Evolutionary conservation across 2,329 filamentous ascomycete species (phyloP).

Genomic region (Atkinsonella hypoxylon): DNA sequence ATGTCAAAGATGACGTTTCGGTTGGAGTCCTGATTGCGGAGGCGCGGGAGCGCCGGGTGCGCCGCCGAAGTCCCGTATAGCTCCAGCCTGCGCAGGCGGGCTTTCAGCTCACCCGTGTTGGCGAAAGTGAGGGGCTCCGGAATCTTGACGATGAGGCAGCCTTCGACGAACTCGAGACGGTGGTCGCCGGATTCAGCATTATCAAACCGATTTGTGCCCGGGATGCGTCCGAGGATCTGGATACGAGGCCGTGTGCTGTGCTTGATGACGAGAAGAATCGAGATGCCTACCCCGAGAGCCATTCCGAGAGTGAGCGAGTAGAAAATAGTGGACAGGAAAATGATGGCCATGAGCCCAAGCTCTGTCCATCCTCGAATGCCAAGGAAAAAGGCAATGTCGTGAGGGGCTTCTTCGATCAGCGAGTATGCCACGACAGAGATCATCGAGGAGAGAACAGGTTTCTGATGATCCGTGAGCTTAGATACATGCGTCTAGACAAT

Average conservation of each 20-base stretch:
- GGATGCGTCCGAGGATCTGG: slow-evolving; percentile 85
- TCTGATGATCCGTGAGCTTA: slow-evolving; percentile 37
- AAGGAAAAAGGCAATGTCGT: slow-evolving; percentile 84
- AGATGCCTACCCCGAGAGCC: slow-evolving; percentile 84
- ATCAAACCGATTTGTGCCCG: slow-evolving; percentile 71
- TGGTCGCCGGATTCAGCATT: slow-evolving; percentile 68
- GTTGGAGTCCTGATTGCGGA: slow-evolving; percentile 70
- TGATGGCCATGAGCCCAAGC: slow-evolving; percentile 74
- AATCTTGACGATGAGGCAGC: slow-evolving; percentile 92
- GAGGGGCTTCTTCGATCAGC: slow-evolving; percentile 86
- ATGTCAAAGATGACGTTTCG: slow-evolving; percentile 94
- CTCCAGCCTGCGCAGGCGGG: slow-evolving; percentile 70
- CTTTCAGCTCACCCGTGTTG: slow-evolving; percentile 87
- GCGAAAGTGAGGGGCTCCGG: slow-evolving; percentile 94
- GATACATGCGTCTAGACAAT: background rate
- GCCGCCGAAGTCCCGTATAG: slow-evolving; percentile 76
- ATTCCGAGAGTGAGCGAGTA: slow-evolving; percentile 92
- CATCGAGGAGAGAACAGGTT: slow-evolving; percentile 86
- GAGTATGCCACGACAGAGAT: slow-evolving; percentile 93
- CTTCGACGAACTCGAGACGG: slow-evolving; percentile 76
- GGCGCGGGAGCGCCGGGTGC: slow-evolving; percentile 75
- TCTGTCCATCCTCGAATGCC: slow-evolving; percentile 79
- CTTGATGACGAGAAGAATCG: slow-evolving; percentile 76
- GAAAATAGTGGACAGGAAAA: slow-evolving; percentile 86
- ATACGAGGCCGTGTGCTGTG: slow-evolving; percentile 89